Base-by-base conservation (phyloP, 148 eudicot genomes). In the Arbutus unedo region DNA sequence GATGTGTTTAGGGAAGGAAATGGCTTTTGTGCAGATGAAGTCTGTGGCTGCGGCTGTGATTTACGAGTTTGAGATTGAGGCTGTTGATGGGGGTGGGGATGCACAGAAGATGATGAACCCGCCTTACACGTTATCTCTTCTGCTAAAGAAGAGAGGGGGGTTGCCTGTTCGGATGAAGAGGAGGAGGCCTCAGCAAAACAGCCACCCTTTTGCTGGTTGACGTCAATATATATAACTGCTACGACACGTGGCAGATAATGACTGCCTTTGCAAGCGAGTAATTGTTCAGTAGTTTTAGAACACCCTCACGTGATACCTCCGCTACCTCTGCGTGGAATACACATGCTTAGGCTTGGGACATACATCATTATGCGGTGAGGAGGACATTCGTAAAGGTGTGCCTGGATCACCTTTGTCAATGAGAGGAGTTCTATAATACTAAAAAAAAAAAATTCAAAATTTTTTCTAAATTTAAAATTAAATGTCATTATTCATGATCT, bases 1-100 rank as follows among this genome's bases (percentile, higher is more conserved):
- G 68, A 75, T 82, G 54, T 89, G 91, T 60, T 60, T 89, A 72
- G 91, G 91, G 76, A 89, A 87, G 72, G 89, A 89, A 7, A 89
- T 87, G 91, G 91, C 91, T 48, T 85, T 83, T 66, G 80, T 89
- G 78, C 91, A 89, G 82, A 89, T 89, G 87, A 89, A 89, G 73
- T 79, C 83, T 43, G 84, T 87, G 31, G 89, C 85, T 10, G 88
- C 83, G 3, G 89, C 86, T 66, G 74, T 89, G 75, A 59, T 89
- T 45, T 78, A 83, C 48, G 83, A 83, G 77, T 89, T 86, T 78
- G 84, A 89, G 86, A 66, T 88, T 8, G 87, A 79, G 82, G 85
- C 82, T 44, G 71, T 86, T 59, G 90, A 81, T 72, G 85, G 90
- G n/a, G 86, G 90, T 64, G 90, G 88, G 16, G 25, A 60, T 41